Evolutionary conservation across 495 filamentous ascomycete genomes (phyloP).

Genomic region (Chaetomium cochliodes): DNA sequence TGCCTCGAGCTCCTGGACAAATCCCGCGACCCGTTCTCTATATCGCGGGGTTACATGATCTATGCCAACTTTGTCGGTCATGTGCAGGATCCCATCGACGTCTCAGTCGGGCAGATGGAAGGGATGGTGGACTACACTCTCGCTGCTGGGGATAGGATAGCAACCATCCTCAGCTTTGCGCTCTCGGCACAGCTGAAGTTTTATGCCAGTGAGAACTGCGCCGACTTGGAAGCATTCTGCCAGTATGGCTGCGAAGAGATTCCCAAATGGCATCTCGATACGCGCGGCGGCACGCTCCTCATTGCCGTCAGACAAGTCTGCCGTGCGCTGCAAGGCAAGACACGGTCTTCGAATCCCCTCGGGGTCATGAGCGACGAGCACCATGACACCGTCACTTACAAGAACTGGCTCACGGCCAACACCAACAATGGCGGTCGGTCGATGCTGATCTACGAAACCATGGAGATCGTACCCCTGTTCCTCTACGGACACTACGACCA

Average conservation of each 20-base stretch:
- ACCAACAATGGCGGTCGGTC: constrained; percentile 52
- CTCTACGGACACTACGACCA: constrained; percentile 71
- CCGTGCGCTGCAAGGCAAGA: constrained; percentile 83
- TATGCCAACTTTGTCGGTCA: constrained; percentile 75
- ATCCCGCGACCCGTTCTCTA: constrained; percentile 65
- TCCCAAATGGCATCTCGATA: constrained; percentile 68
- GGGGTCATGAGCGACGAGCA: constrained; percentile 69
- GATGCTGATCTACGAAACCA: constrained; percentile 67
- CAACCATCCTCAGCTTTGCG: constrained; percentile 71
- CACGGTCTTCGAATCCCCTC: constrained; percentile 53
- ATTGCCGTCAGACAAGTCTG: constrained; percentile 69
- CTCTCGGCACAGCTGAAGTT: constrained; percentile 68
- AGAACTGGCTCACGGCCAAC: constrained; percentile 51
- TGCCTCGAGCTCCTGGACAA: constrained; percentile 65
- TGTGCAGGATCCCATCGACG: constrained; percentile 60
- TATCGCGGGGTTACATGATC: constrained; percentile 68
- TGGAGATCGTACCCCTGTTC: constrained; percentile 70
- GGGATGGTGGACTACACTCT: constrained; percentile 68
- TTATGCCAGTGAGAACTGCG: constrained; percentile 70
- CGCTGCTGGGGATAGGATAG: constrained; percentile 69
- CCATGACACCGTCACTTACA: constrained; percentile 64
- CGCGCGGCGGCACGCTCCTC: constrained; percentile 74
- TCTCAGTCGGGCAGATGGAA: constrained; percentile 62
- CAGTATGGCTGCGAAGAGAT: constrained; percentile 73
- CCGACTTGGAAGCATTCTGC: constrained; percentile 72